A percentile compares a stretch with the other conserved stretches of the same genome.
Evolutionary conservation across 2,329 filamentous ascomycete genomes (phyloP).

Genomic region (Paecilomyces sp.): DNA sequence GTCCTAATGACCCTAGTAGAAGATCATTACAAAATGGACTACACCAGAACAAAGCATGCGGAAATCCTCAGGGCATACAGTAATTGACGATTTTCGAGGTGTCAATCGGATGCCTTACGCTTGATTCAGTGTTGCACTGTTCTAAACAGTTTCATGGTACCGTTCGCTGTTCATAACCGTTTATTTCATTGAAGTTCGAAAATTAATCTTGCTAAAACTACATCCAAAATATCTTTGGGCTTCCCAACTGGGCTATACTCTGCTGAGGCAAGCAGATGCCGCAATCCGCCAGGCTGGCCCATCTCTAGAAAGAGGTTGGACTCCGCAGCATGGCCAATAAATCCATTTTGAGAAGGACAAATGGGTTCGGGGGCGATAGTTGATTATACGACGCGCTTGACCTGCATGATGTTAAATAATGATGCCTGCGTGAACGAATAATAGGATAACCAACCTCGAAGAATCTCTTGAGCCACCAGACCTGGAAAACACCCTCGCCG

Average conservation of each 20-base stretch:
- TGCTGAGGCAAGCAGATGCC: not conserved
- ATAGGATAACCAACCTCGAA: constrained; percentile 62
- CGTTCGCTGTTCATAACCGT: not conserved
- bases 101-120: not conserved
- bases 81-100: not conserved
- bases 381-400: constrained; percentile 41
- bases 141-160: not conserved
- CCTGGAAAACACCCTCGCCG: constrained; percentile 92
- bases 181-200: not conserved
- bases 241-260: not conserved
- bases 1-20: not conserved
- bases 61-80: no score
- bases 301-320: not conserved
- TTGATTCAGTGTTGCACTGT: not conserved
- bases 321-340: not conserved
- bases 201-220: not conserved
- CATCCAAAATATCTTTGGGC: not conserved
- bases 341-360: not conserved
- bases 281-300: not conserved
- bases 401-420: constrained; percentile 21
- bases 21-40: not conserved
- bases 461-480: constrained; percentile 99
- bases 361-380: not conserved
- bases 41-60: not conserved
- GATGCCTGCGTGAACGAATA: constrained; percentile 1